Evolutionary conservation across 768 basidiomycete genomes (phyloP).

Genomic region (Kockovaella imperatae): DNA sequence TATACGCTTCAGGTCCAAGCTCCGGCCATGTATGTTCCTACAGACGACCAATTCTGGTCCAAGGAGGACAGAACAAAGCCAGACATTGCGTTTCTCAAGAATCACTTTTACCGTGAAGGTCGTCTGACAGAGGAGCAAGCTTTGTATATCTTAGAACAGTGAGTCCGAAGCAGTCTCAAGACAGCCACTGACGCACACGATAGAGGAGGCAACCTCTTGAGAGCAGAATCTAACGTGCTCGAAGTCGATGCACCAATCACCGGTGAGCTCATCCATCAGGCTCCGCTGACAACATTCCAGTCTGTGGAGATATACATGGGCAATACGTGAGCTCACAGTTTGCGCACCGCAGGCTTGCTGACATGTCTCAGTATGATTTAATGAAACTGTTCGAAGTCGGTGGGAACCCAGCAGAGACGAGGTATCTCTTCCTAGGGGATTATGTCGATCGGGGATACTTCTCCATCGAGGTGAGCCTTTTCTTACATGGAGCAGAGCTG

Average conservation of each 20-base stretch:
- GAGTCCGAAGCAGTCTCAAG: slow-evolving; percentile 6
- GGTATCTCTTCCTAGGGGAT: slow-evolving; percentile 86
- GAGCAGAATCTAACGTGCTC: slow-evolving; percentile 78
- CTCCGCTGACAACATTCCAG: slow-evolving; percentile 45
- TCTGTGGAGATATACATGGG: slow-evolving; percentile 96
- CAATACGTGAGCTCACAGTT: slow-evolving; percentile 69
- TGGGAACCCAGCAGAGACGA: slow-evolving; percentile 85
- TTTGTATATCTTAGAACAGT: slow-evolving; percentile 77
- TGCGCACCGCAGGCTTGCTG: background rate
- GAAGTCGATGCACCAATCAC: slow-evolving; percentile 97
- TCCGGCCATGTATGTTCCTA: slow-evolving; percentile 85
- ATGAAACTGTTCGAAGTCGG: slow-evolving; percentile 95
- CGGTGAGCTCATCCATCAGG: slow-evolving; percentile 51
- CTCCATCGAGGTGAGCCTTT: slow-evolving; percentile 66
- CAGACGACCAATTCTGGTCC: slow-evolving; percentile 88
- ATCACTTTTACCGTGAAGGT: slow-evolving; percentile 97
- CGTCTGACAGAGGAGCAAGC: slow-evolving; percentile 90
- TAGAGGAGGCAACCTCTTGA: slow-evolving; percentile 60
- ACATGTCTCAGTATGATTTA: slow-evolving; percentile 62
- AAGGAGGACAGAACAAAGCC: slow-evolving; percentile 78
- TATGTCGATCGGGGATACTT: slow-evolving; percentile 92
- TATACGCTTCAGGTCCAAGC: slow-evolving; percentile 72
- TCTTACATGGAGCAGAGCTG: background rate
- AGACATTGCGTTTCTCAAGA: slow-evolving; percentile 92
- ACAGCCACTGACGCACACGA: slow-evolving; percentile 5